Conservation (phyloP, 495 filamentous ascomycete species). For the Aspergillus ellipticus region DNA sequence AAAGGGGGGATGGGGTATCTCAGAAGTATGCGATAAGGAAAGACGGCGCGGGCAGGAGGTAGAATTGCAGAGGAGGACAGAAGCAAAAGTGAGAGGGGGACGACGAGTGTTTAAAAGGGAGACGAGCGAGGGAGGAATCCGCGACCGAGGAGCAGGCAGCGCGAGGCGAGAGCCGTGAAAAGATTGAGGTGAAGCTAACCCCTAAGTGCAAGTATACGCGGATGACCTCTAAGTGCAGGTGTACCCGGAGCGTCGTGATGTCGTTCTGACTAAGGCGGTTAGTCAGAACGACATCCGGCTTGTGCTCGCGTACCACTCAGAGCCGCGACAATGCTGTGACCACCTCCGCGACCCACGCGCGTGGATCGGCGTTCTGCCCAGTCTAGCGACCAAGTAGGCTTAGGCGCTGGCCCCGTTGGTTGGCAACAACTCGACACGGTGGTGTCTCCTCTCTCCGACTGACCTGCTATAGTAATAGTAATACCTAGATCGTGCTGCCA, state of each 20-base stretch:
- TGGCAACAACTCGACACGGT: too few relatives aligned
- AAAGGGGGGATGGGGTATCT: slow-evolving; percentile 2
- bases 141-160: too few relatives aligned
- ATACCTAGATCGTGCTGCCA: too few relatives aligned
- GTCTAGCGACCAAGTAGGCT: too few relatives aligned
- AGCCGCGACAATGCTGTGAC: too few relatives aligned
- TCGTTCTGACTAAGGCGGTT: background rate
- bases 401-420: too few relatives aligned
- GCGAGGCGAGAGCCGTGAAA: too few relatives aligned
- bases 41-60: background rate
- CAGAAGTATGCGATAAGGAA: slow-evolving; percentile 2
- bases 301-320: background rate
- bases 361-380: too few relatives aligned
- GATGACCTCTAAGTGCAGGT: slow-evolving; percentile 39
- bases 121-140: background rate
- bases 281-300: background rate
- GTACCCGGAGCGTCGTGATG: slow-evolving; percentile 19
- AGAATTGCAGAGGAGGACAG: background rate
- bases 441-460: too few relatives aligned
- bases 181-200: slow-evolving; percentile 41
- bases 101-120: background rate
- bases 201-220: slow-evolving; percentile 62
- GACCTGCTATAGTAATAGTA: too few relatives aligned
- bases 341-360: too few relatives aligned
- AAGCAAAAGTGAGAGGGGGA: background rate